Conservation (phyloP, 2,329 filamentous ascomycete genomes). For the Setomelanomma holmii region DNA sequence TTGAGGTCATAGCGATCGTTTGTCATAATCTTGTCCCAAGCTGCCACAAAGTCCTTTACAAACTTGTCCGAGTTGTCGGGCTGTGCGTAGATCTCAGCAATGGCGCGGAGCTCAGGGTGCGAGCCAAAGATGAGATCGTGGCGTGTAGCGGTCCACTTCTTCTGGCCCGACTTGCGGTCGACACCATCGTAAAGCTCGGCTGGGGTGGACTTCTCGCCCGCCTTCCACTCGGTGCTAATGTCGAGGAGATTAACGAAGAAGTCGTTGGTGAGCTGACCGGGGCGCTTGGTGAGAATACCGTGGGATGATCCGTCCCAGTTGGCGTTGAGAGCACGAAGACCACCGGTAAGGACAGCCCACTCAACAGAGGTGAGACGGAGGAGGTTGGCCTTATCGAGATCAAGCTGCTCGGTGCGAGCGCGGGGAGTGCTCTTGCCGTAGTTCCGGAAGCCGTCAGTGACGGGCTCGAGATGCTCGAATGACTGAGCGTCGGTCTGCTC, state of each 20-base stretch:
- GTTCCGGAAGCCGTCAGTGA: conserved; percentile 81
- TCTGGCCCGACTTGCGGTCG: conserved; percentile 69
- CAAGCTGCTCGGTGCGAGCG: conserved; percentile 70
- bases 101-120: conserved; percentile 75
- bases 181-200: conserved; percentile 67
- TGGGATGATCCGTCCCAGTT: conserved; percentile 74
- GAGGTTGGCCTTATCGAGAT: conserved; percentile 75
- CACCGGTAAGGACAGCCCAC: conserved; percentile 73
- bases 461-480: conserved; percentile 71
- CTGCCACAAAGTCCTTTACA: conserved; percentile 72
- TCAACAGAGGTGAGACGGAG: conserved; percentile 75
- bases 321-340: conserved; percentile 71
- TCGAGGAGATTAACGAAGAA: conserved; percentile 84
- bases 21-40: conserved; percentile 79
- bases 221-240: conserved; percentile 69
- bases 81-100: conserved; percentile 73
- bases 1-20: conserved; percentile 70
- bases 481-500: conserved; percentile 74
- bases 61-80: conserved; percentile 69
- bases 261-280: conserved; percentile 76
- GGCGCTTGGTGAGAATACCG: conserved; percentile 72
- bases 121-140: conserved; percentile 74
- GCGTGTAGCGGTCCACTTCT: conserved; percentile 74
- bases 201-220: conserved; percentile 50
- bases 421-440: conserved; percentile 69